A percentile compares a stretch with the other conserved stretches of the same genome.
Evolutionary conservation across 441 rosid genomes (phyloP).

Genomic region (Arabidopsis lyrata): DNA sequence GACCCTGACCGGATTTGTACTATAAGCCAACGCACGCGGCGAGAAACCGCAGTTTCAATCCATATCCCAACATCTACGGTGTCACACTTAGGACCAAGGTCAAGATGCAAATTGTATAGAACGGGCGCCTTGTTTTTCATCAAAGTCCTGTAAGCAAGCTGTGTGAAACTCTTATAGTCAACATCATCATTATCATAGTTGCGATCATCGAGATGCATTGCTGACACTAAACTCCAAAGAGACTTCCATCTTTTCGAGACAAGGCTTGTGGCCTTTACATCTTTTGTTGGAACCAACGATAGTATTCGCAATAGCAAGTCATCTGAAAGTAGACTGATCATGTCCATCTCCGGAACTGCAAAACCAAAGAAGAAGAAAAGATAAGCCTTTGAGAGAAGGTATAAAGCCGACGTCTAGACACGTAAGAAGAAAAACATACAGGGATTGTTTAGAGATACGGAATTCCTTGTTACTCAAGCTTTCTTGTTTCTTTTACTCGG

Average conservation of each 20-base stretch:
- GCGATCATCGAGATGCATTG: too few relatives aligned
- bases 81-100: neutral
- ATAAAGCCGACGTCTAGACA: neutral
- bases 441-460: neutral
- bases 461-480: neutral
- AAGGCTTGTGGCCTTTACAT: neutral
- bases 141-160: conserved; percentile 1
- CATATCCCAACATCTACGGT: conserved; percentile 13
- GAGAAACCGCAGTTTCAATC: conserved; percentile 9
- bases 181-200: neutral
- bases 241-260: conserved; percentile 1
- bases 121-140: neutral
- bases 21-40: neutral
- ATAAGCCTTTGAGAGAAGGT: neutral
- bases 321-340: neutral
- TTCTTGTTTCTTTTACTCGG: too few relatives aligned
- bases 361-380: neutral
- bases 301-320: conserved; percentile 1
- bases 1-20: neutral
- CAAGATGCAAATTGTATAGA: neutral
- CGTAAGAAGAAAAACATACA: neutral
- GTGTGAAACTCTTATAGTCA: neutral
- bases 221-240: neutral
- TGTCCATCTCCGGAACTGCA: conserved; percentile 2
- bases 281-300: conserved; percentile 1